Evolutionary conservation across 2,329 filamentous ascomycete genomes (phyloP).

Genomic region (Epichloe elymi): DNA sequence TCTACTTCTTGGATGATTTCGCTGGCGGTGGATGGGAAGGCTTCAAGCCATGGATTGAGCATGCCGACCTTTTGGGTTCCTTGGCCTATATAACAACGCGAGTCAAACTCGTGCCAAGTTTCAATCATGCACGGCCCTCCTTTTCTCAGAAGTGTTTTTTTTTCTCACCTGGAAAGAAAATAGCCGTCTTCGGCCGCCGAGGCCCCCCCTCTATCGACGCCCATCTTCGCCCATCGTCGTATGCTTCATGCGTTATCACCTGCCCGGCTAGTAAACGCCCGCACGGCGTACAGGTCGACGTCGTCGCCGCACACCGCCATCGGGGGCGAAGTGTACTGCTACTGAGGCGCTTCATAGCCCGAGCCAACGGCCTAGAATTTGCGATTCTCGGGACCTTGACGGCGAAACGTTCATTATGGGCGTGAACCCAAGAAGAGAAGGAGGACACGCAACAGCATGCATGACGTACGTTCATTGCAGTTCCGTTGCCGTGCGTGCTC

Average conservation of each 20-base stretch:
- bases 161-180: conserved; percentile 44
- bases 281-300: neutral
- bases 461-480: neutral
- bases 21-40: conserved; percentile 65
- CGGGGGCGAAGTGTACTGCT: conserved; percentile 16
- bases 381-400: neutral
- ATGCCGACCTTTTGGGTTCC: conserved; percentile 84
- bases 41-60: conserved; percentile 72
- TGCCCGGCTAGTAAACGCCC: neutral
- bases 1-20: conserved; percentile 82
- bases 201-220: conserved; percentile 12
- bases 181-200: conserved; percentile 36
- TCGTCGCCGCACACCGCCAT: conserved; percentile 7
- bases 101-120: neutral
- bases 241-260: conserved; percentile 5
- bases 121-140: neutral
- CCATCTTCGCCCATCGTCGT: neutral
- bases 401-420: conserved; percentile 7
- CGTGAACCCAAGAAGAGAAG: neutral
- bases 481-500: too few relatives aligned
- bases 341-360: conserved; percentile 20
- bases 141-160: neutral
- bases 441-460: neutral
- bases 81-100: conserved; percentile 48
- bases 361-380: conserved; percentile 9